Evolutionary conservation across 1,284 basidiomycete genomes (phyloP).

Genomic region (Microbotryomycetes sp.): DNA sequence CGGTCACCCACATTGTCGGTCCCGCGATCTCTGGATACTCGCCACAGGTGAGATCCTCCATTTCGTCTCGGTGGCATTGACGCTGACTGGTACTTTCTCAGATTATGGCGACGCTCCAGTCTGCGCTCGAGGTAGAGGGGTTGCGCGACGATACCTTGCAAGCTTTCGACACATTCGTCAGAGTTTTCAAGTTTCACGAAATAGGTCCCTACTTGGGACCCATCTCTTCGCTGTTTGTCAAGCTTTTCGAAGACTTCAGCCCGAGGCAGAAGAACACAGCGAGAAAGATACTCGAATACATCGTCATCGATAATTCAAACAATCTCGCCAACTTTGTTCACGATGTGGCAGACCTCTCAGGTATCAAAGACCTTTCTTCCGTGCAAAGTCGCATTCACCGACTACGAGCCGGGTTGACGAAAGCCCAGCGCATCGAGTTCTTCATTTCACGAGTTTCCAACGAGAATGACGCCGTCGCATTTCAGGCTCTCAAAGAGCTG

Average conservation of each 20-base stretch:
- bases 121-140: conserved; percentile 63
- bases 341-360: conserved; percentile 69
- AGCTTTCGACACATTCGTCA: conserved; percentile 76
- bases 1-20: conserved; percentile 64
- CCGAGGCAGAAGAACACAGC: conserved; percentile 52
- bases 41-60: conserved; percentile 59
- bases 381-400: conserved; percentile 49
- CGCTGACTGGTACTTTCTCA: conserved; percentile 39
- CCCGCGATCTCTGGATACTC: conserved; percentile 63
- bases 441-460: conserved; percentile 68
- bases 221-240: conserved; percentile 76
- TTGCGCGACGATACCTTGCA: conserved; percentile 70
- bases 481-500: conserved; percentile 54
- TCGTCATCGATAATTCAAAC: conserved; percentile 58
- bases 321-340: conserved; percentile 56
- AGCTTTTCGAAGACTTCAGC: conserved; percentile 66
- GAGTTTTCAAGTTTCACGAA: conserved; percentile 60
- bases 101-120: conserved; percentile 97
- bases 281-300: conserved; percentile 57
- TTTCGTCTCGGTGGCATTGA: neutral
- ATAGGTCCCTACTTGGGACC: conserved; percentile 78
- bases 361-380: conserved; percentile 58
- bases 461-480: conserved; percentile 74
- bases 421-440: conserved; percentile 55
- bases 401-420: conserved; percentile 51